A percentile compares a stretch with the other conserved stretches of the same genome.
Conservation (phyloP, 2,329 filamentous ascomycete species). For the Trichoderma aggressivum region DNA sequence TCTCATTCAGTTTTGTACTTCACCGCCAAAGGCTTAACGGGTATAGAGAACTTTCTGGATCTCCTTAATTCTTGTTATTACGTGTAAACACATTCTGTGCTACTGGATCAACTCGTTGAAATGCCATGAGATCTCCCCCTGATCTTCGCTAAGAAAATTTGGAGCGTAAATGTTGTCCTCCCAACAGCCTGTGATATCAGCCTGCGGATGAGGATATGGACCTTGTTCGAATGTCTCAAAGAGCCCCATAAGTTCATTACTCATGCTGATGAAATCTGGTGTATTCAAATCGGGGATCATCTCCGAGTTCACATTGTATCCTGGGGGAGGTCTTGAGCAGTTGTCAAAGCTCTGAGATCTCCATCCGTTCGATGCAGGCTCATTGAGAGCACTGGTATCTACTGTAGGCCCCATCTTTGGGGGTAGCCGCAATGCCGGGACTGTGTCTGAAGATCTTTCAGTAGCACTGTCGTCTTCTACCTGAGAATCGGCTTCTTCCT, state of each 20-base stretch:
- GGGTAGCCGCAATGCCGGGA: not conserved
- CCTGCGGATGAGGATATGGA: not conserved
- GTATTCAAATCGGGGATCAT: slow-evolving; percentile 17
- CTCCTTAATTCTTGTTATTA: not conserved
- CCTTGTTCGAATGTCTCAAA: slow-evolving; percentile 28
- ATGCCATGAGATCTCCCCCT: not conserved
- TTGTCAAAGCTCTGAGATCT: not conserved
- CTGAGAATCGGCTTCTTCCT: not conserved
- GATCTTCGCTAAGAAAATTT: not conserved
- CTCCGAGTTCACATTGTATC: not conserved
- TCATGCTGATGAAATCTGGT: slow-evolving; percentile 35
- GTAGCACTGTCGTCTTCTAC: not conserved
- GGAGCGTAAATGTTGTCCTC: not conserved
- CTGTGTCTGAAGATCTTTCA: not conserved
- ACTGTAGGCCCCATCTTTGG: not conserved
- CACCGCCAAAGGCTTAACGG: not conserved
- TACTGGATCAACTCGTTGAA: not conserved
- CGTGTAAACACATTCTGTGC: not conserved
- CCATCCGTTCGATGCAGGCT: not conserved
- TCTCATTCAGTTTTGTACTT: not conserved
- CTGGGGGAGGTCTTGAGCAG: not conserved
- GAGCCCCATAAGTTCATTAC: slow-evolving; percentile 33
- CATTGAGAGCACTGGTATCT: not conserved
- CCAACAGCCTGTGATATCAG: not conserved
- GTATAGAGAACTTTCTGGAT: not conserved